Evolutionary conservation across 2,329 filamentous ascomycete species (phyloP), one percentile per base, ranked within the genome.

Genomic region (Phialemoniopsis sp.): DNA sequence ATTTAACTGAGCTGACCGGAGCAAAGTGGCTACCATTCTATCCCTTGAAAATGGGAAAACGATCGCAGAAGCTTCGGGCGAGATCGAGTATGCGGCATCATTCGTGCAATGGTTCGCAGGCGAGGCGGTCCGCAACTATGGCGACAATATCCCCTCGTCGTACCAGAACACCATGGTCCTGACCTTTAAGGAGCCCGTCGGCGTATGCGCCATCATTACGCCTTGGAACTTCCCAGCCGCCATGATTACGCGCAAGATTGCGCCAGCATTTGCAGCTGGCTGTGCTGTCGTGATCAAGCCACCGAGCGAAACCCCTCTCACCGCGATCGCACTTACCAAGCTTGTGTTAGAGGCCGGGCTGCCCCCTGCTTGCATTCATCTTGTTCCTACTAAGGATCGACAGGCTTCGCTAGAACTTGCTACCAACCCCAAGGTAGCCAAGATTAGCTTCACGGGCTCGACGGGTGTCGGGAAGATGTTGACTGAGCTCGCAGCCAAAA

Each of bases 381-480:
- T 48, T 13, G 31, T 33, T 37, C 38, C 45, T 13, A 43, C 44
- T 13, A 37, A 38, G 33, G 42, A 47, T 34, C 38, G 40, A 5
- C 19, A 40, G 15, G 45, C 41, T 3, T 41, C 37, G 7, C 34
- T 32, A 5, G 42, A 36, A 28, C n/a, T n/a, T n/a, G 74, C 97
- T 41, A 94, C 89, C 3, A 76, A 88, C 0, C 64, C 86, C 4
- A 67, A 84, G 39, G 93, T 95, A 62, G 96, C 89, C 0, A 84
- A 85, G 57, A 59, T 85, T 46, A 82, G 77, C 56, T 86, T 85
- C 55, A 85, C 81, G 0, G 82, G 82, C 28, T 78, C 71, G 41
- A 81, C 81, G 0, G 54, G 57, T 0, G 73, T 83, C 0, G 81
- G 81, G 3, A 66, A 72, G 13, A 76, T 78, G 47, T 70, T 85